Percentiles rank a stretch among this genome's conserved stretches.
phyloP scores from a whole-genome alignment of 257 asterid genomes.

The Dorcoceras hygrometricum region DNA sequence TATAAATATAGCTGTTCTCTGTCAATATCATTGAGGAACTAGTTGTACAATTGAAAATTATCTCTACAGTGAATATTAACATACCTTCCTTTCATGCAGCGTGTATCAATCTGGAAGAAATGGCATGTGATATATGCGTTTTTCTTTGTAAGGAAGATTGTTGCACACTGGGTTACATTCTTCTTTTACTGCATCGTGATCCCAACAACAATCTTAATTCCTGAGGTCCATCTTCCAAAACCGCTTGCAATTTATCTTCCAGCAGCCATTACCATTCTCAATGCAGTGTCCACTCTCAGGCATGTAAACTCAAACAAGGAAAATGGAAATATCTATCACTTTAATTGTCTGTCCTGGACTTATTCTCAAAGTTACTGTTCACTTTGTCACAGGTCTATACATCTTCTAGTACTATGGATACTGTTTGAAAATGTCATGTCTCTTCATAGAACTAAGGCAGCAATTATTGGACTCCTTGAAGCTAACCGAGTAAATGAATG shows the following conservation, averaged over 20 bases:
- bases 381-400: slow-evolving; percentile 36
- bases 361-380: slow-evolving; percentile 1
- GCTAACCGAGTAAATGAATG: slow-evolving; percentile 50
- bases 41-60: neutral
- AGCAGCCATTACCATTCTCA: slow-evolving; percentile 73
- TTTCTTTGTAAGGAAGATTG: slow-evolving; percentile 89
- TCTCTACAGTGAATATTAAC: slow-evolving; percentile 4
- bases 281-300: slow-evolving; percentile 79
- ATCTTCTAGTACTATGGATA: slow-evolving; percentile 48
- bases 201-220: slow-evolving; percentile 77
- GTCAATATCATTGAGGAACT: neutral
- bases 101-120: slow-evolving; percentile 60
- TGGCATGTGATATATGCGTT: slow-evolving; percentile 61
- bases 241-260: slow-evolving; percentile 87
- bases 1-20: neutral
- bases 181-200: slow-evolving; percentile 83
- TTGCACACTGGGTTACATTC: slow-evolving; percentile 92
- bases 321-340: neutral
- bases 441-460: slow-evolving; percentile 49
- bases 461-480: slow-evolving; percentile 48
- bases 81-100: slow-evolving; percentile 39
- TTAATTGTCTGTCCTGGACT: neutral
- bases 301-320: slow-evolving; percentile 27
- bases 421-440: slow-evolving; percentile 56
- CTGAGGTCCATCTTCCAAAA: slow-evolving; percentile 74